phyloP scores from a whole-genome alignment of 306 rosid species.

The Lathyrus aphaca region DNA sequence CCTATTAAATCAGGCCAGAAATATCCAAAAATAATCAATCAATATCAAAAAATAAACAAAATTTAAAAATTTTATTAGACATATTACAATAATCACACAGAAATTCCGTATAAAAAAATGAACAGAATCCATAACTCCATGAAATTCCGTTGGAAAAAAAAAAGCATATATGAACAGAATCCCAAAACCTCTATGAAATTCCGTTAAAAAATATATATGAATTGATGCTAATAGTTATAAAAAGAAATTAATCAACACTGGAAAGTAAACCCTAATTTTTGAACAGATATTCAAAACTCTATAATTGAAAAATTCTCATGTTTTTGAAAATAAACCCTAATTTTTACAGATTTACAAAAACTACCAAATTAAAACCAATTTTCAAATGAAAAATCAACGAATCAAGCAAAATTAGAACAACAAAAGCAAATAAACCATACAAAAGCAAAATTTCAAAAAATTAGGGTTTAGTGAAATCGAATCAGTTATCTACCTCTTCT shows the following conservation, averaged over 20 bases:
- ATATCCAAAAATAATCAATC: background rate
- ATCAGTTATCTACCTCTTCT: conserved; percentile 44
- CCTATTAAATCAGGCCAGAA: background rate
- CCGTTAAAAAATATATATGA: no score
- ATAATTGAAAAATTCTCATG: background rate
- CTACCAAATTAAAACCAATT: background rate
- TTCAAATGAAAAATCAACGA: background rate
- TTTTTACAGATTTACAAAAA: background rate
- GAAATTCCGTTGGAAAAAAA: background rate
- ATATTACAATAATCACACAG: background rate
- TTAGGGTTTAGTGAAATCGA: conserved; percentile 19
- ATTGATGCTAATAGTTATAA: no score
- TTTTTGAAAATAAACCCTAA: background rate
- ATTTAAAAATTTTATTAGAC: no score
- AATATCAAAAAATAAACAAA: no score
- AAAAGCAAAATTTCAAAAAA: background rate
- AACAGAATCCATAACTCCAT: background rate
- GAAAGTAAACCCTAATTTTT: no score
- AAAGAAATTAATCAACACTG: no score
- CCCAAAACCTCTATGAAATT: background rate
- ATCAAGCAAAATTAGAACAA: background rate
- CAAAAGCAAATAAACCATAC: background rate
- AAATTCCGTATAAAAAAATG: background rate
- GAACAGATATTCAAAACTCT: background rate
- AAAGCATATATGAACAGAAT: background rate